Evolutionary conservation across 768 basidiomycete genomes (phyloP).

Genomic region (Tricholoma furcatifolium): DNA sequence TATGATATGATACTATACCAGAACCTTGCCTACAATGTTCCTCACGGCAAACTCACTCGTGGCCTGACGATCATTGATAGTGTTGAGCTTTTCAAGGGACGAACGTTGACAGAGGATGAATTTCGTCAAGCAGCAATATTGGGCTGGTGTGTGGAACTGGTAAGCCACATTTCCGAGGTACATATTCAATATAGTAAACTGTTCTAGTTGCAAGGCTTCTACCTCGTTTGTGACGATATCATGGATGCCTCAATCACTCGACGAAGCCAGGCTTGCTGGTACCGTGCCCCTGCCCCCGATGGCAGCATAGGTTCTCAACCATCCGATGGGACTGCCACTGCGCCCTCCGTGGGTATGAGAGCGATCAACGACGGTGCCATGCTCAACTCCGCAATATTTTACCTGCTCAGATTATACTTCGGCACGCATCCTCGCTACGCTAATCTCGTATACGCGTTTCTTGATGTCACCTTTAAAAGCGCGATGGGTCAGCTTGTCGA

Average conservation of each 20-base stretch:
- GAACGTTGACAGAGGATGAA: constrained; percentile 71
- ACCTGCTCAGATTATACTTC: constrained; percentile 86
- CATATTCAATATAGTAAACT: not conserved
- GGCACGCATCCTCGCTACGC: constrained; percentile 77
- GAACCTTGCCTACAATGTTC: constrained; percentile 92
- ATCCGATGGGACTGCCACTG: constrained; percentile 9
- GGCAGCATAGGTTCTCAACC: constrained; percentile 11
- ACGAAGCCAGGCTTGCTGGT: constrained; percentile 95
- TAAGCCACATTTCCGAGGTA: constrained; percentile 34
- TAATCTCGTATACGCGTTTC: constrained; percentile 88
- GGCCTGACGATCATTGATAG: constrained; percentile 96
- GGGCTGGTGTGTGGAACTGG: constrained; percentile 96
- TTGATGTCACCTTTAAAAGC: constrained; percentile 87
- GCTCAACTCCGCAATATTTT: constrained; percentile 93
- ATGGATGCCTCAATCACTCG: constrained; percentile 98
- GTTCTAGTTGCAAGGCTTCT: constrained; percentile 89
- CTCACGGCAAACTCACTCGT: constrained; percentile 93
- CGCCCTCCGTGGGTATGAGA: constrained; percentile 66
- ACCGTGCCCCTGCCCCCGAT: constrained; percentile 38
- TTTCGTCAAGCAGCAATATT: constrained; percentile 86
- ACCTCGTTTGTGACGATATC: constrained; percentile 96
- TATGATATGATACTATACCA: too few species aligned
- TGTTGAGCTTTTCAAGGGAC: constrained; percentile 80
- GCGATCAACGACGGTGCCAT: constrained; percentile 97
- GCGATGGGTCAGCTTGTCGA: constrained; percentile 97